Percentiles rank a stretch among this genome's conserved stretches.
phyloP scores from a whole-genome alignment of 345 rosid species.

The Salix koriyanagi region DNA sequence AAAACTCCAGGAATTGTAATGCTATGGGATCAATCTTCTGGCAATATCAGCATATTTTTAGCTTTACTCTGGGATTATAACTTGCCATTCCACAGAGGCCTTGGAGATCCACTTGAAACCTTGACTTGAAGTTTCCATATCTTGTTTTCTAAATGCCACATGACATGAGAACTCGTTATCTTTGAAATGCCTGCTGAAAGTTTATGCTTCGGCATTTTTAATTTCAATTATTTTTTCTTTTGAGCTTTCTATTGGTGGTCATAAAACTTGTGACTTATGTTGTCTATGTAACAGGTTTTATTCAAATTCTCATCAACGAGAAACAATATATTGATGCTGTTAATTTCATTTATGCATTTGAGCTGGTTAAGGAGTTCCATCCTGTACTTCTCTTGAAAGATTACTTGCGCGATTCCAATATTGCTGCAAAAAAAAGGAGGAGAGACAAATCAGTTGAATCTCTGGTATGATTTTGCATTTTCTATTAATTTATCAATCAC shows the following conservation, averaged over 20 bases:
- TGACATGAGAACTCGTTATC: too few species aligned
- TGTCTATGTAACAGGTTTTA: constrained; percentile 26
- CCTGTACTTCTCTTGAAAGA: constrained; percentile 19
- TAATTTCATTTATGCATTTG: constrained; percentile 31
- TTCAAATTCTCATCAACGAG: constrained; percentile 21
- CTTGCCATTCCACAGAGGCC: too few species aligned
- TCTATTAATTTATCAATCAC: background rate
- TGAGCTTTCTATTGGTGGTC: background rate
- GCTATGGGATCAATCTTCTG: too few species aligned
- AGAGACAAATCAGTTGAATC: constrained; percentile 1
- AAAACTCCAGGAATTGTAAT: too few species aligned
- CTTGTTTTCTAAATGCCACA: too few species aligned
- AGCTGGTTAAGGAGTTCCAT: constrained; percentile 26
- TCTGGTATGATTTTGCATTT: constrained; percentile 17
- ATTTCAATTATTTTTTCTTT: background rate
- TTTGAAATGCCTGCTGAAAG: too few species aligned
- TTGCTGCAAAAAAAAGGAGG: background rate
- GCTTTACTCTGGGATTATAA: too few species aligned
- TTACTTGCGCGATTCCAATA: constrained; percentile 2
- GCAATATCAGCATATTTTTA: too few species aligned
- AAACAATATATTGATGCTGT: constrained; percentile 27
- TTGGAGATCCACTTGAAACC: too few species aligned
- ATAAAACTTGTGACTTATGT: background rate
- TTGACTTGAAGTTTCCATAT: too few species aligned
- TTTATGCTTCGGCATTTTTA: background rate